Base-by-base conservation (phyloP, 2,329 filamentous ascomycete species). In the Epichloe baconii region DNA sequence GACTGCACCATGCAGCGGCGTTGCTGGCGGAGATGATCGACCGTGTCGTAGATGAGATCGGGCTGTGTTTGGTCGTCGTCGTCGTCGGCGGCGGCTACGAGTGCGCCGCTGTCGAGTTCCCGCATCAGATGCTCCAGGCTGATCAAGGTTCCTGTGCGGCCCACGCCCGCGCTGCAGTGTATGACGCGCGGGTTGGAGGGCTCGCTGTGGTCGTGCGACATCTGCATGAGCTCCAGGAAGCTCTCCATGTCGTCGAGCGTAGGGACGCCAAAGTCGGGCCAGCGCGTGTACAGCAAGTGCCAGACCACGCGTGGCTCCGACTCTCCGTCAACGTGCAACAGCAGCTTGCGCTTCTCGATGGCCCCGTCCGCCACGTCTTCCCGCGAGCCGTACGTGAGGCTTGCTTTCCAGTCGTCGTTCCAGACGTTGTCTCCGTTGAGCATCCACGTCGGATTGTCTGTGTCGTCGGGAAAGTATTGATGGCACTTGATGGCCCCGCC, bases 1-100 rank as follows among this genome's bases (percentile, higher is more conserved):
- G 86, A 84, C 69, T 97, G 93, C 5, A 98, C 93, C 93, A 98
- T 98, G 68, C 84, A 87, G 71, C 88, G 86, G 17, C 93, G 79
- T 72, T 98, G 93, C 66, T 91, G 80, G 44, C 93, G 79, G 51
- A 98, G 75, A 54, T 72, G 69, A 59, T 95, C 85, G 50, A 98
- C 90, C 0, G 86, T 85, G 17, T 85, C 76, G 57, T 82, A 86
- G 41, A 98, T 77, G 3, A 85, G 78, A 60, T 97, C 90, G 19
- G 17, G 4, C 40, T 85, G 78, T 60, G 96, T 89, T 0, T 56
- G 56, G 5, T n/a, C 14, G 14, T 5, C 14, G 14, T 5, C 36
- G 36, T 21, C 21, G 21, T 23, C 14, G 14, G 3, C 36, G 36
- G 36, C 14, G 36, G 36, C 6, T 15, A 61, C 58, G 50, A 95